Evolutionary conservation across 2,329 filamentous ascomycete species (phyloP).

Genomic region (Epichloe sp.): DNA sequence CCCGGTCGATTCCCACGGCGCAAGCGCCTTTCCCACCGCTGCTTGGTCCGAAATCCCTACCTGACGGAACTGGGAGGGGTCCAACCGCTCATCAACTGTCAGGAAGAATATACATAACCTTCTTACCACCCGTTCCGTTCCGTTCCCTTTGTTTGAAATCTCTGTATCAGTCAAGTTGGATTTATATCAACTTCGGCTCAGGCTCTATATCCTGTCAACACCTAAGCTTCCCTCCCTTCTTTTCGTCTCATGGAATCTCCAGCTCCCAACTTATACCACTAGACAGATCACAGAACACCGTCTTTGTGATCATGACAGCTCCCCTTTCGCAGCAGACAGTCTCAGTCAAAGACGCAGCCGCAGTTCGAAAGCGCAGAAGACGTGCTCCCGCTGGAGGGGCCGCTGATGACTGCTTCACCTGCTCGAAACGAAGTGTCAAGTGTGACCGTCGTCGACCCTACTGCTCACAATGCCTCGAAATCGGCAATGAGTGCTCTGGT

Average conservation of each 20-base stretch:
- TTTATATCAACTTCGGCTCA: background rate
- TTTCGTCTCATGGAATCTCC: background rate
- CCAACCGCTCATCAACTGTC: conserved; percentile 1
- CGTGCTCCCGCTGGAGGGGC: conserved; percentile 80
- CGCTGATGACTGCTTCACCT: conserved; percentile 90
- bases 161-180: conserved; percentile 2
- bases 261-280: background rate
- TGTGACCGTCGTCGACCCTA: conserved; percentile 90
- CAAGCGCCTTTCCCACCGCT: conserved; percentile 1
- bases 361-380: conserved; percentile 62
- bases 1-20: conserved; percentile 3
- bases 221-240: background rate
- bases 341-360: conserved; percentile 36
- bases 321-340: conserved; percentile 29
- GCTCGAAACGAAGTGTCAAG: conserved; percentile 67
- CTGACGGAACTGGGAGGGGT: background rate
- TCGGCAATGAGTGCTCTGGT: conserved; percentile 84
- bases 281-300: too few species aligned
- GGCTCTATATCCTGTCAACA: background rate
- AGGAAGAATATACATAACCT: conserved; percentile 13
- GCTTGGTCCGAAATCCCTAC: conserved; percentile 3
- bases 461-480: conserved; percentile 85
- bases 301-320: conserved; percentile 31
- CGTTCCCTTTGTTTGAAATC: conserved; percentile 3
- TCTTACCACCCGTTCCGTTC: conserved; percentile 9